Evolutionary conservation across 495 filamentous ascomycete species (phyloP).

Genomic region (Penicillium atrosanguineum): DNA sequence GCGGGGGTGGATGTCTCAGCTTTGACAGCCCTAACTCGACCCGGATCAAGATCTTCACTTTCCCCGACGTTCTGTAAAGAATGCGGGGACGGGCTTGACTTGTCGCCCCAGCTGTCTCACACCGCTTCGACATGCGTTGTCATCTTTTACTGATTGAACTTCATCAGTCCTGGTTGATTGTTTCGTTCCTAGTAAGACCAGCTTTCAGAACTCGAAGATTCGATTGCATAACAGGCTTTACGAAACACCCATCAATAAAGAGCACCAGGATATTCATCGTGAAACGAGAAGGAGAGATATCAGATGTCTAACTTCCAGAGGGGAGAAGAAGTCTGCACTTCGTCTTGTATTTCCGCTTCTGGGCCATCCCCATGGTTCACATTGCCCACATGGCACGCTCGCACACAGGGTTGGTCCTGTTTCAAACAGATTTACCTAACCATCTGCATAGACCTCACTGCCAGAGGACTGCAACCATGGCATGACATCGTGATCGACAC

Average conservation of each 20-base stretch:
- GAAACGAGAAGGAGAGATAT: too few relatives aligned
- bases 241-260: not conserved
- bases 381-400: not conserved
- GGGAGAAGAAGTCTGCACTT: conserved; percentile 2
- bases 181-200: not conserved
- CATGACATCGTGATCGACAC: conserved; percentile 2
- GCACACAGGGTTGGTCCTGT: conserved; percentile 8
- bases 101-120: conserved; percentile 6
- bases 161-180: not conserved
- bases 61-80: not conserved
- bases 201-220: not conserved
- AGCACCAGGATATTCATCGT: too few relatives aligned
- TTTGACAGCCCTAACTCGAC: conserved; percentile 3
- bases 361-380: not conserved
- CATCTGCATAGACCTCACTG: not conserved
- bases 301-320: not conserved
- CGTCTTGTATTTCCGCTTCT: conserved; percentile 1
- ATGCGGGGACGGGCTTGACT: conserved; percentile 8
- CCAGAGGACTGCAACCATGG: not conserved
- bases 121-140: conserved; percentile 2
- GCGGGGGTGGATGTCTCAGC: conserved; percentile 15
- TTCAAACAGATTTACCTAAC: not conserved
- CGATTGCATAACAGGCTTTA: not conserved
- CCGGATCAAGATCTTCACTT: not conserved
- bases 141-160: not conserved